These are phyloP conservation scores for Penstemon barbatus DNA, from an alignment of 257 asterid genomes.

Conservation along the genomic window DNA sequence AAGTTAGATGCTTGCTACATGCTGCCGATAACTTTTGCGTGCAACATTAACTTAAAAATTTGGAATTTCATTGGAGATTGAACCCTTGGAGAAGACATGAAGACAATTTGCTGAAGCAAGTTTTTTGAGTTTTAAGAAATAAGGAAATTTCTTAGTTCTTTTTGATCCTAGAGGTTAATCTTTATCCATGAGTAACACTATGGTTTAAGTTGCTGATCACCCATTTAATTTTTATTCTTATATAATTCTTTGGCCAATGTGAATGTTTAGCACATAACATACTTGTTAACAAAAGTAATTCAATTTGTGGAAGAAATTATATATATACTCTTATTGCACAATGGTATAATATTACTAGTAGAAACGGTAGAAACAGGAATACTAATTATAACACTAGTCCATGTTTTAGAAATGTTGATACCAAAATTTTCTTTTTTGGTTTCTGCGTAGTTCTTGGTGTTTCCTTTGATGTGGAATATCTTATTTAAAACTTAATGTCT, in stretches of 20 bases:
- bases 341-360: not conserved
- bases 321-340: not conserved
- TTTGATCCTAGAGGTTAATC: not conserved
- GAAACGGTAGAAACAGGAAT: not conserved
- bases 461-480: slow-evolving; percentile 5
- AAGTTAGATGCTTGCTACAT: not conserved
- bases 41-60: not conserved
- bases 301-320: not conserved
- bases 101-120: not conserved
- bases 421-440: not conserved
- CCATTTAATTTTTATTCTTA: not conserved
- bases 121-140: not conserved
- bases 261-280: not conserved
- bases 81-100: not conserved
- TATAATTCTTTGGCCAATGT: not conserved
- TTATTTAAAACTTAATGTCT: slow-evolving; percentile 1
- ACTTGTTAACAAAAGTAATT: not conserved
- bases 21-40: not conserved
- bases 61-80: not conserved
- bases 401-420: not conserved
- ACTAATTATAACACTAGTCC: not conserved
- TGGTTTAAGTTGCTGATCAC: not conserved
- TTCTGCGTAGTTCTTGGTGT: not conserved
- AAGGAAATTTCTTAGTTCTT: not conserved
- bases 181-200: not conserved